Evolutionary conservation across 768 basidiomycete genomes (phyloP).

Genomic region (Tremella fuciformis): DNA sequence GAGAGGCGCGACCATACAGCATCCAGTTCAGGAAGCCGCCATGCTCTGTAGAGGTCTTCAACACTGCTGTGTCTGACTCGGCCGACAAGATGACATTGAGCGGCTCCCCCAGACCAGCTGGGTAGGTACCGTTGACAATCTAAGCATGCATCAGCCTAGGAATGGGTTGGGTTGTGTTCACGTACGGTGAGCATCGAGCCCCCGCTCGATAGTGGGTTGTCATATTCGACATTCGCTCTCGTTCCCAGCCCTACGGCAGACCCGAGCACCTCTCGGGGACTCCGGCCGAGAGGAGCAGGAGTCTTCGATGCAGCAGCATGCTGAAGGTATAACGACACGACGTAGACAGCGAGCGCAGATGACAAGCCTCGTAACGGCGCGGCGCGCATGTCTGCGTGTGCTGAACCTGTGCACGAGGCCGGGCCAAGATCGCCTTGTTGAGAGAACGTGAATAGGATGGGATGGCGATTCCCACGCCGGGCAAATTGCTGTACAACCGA

Average conservation of each 20-base stretch:
- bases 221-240: slow-evolving; percentile 2
- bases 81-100: slow-evolving; percentile 77
- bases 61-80: slow-evolving; percentile 67
- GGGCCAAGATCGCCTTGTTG: too few species aligned
- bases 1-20: slow-evolving; percentile 57
- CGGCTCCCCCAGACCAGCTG: slow-evolving; percentile 77
- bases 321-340: too few species aligned
- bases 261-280: too few species aligned
- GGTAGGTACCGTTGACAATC: slow-evolving; percentile 57
- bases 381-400: too few species aligned
- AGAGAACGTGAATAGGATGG: too few species aligned
- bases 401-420: too few species aligned
- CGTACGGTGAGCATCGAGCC: slow-evolving; percentile 8
- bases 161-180: not conserved
- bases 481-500: too few species aligned
- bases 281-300: too few species aligned
- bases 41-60: slow-evolving; percentile 58
- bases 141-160: slow-evolving; percentile 3
- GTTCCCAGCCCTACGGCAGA: not conserved
- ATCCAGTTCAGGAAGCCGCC: slow-evolving; percentile 82
- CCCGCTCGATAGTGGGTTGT: slow-evolving; percentile 3
- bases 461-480: too few species aligned
- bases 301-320: too few species aligned
- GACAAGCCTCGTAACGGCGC: too few species aligned
- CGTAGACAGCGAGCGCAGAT: too few species aligned